These are phyloP conservation scores for Phascolomyces articulosus DNA, from an alignment of 371 early-diverging fungal genomes.

Conservation along the genomic window DNA sequence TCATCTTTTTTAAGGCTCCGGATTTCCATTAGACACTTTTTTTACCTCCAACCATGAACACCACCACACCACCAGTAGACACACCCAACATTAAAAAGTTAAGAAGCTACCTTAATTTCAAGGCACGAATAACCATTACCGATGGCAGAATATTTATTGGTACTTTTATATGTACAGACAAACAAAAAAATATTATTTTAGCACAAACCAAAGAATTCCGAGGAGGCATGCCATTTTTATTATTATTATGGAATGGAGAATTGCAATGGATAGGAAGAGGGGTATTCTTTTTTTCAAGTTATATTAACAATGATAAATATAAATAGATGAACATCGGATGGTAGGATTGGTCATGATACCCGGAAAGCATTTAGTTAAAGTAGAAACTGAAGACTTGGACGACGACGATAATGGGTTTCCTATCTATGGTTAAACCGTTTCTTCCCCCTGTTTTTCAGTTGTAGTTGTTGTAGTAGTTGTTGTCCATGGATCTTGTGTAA, in stretches of 20 bases:
- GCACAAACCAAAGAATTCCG: slow-evolving; percentile 74
- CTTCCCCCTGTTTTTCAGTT: no score
- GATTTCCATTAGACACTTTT: no score
- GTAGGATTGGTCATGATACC: slow-evolving; percentile 91
- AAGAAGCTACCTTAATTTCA: slow-evolving; percentile 62
- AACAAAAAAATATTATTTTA: slow-evolving; percentile 79
- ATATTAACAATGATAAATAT: slow-evolving; percentile 2
- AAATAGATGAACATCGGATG: slow-evolving; percentile 63
- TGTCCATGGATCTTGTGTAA: slow-evolving; percentile 35
- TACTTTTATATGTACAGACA: slow-evolving; percentile 81
- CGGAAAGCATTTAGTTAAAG: slow-evolving; percentile 76
- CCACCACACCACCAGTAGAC: slow-evolving; percentile 15
- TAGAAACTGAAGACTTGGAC: slow-evolving; percentile 71
- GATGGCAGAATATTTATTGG: slow-evolving; percentile 84
- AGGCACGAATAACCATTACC: slow-evolving; percentile 64
- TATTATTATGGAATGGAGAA: no score
- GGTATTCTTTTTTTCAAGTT: no score
- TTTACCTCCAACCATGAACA: background rate
- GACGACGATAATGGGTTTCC: slow-evolving; percentile 1
- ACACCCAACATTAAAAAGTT: slow-evolving; percentile 52
- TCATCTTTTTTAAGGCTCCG: no score
- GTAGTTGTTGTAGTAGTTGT: no score
- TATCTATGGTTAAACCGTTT: background rate
- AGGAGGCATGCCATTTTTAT: slow-evolving; percentile 64
- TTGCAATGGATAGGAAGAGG: no score